Base-by-base conservation (phyloP, 306 rosid genomes). In the Trifolium dubium region DNA sequence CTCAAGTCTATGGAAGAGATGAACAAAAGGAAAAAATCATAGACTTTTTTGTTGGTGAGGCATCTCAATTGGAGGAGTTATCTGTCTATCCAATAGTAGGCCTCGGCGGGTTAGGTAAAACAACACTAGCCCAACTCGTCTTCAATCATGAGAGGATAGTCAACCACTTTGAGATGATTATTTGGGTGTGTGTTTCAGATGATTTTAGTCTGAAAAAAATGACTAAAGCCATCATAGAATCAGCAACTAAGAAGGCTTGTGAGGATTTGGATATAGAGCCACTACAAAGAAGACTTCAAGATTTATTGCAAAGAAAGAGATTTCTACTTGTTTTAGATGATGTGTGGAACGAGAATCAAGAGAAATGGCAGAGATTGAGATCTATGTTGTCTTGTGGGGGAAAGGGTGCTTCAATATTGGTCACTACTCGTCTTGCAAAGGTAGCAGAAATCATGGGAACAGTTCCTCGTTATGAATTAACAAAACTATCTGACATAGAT, bases 361-460 rank as follows among this genome's bases (percentile, higher is more conserved):
- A 54, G 31, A 54, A 54, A 18, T 54, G 60, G 60, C 60, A 54
- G 11, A 54, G 12, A 9, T 19, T 54, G 60, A 54, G 30, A 54
- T 54, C 12, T 54, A 8, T 9, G 2, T 41, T 72, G 67, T 39
- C 43, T 5, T 40, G 76, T 72, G 76, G 76, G 6, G 76, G 31
- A 28, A 58, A 55, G 15, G 76, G 76, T 41, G 43, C 76, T 40
- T 72, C 67, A 28, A 2, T 72, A 30, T 14, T 72, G 43, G 56
- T 72, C 17, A 72, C 67, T 8, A 72, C 56, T 58, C 76, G 67
- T 56, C 76, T 58, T 55, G 3, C 3, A 8, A 72, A 28, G 55
- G 76, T 58, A 14, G 76, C 76, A 3, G 39, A 35, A 9, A 29
- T 58, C 55, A 41, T 72, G 76, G 67, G 67, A 40, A 72, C 76